A percentile compares a stretch with the other conserved stretches of the same genome.
Conservation (phyloP, 305 asterid genomes). For the Fraxinus paxiana region DNA sequence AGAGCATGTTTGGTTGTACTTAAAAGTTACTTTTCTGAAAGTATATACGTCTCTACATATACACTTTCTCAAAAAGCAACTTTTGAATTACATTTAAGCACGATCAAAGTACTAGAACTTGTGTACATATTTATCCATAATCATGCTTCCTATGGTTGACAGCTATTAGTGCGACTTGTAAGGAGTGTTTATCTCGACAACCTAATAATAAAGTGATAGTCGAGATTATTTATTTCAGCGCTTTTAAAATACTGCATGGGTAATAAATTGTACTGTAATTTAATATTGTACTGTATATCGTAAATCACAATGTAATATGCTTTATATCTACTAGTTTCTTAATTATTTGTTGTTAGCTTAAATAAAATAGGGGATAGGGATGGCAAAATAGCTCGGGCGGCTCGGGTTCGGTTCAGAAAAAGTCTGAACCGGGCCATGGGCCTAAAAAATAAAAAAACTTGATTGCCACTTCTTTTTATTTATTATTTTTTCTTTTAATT, state of each 20-base stretch:
- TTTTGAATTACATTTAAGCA: neutral
- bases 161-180: neutral
- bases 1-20: neutral
- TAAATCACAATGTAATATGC: neutral
- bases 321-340: neutral
- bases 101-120: neutral
- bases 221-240: neutral
- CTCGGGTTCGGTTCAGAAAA: too few relatives aligned
- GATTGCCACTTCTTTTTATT: too few relatives aligned
- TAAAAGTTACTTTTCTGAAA: neutral
- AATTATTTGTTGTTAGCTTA: neutral
- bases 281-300: neutral
- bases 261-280: neutral
- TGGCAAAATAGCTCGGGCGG: too few relatives aligned
- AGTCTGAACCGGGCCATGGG: too few relatives aligned
- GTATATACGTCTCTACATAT: neutral
- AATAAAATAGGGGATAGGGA: too few relatives aligned
- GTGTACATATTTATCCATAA: neutral
- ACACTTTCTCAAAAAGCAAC: neutral
- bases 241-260: neutral
- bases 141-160: neutral
- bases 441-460: too few relatives aligned
- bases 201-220: neutral
- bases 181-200: neutral
- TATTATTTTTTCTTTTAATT: too few relatives aligned